Conservation (phyloP, 768 basidiomycete species). For the Rhizopogon vesiculosus region DNA sequence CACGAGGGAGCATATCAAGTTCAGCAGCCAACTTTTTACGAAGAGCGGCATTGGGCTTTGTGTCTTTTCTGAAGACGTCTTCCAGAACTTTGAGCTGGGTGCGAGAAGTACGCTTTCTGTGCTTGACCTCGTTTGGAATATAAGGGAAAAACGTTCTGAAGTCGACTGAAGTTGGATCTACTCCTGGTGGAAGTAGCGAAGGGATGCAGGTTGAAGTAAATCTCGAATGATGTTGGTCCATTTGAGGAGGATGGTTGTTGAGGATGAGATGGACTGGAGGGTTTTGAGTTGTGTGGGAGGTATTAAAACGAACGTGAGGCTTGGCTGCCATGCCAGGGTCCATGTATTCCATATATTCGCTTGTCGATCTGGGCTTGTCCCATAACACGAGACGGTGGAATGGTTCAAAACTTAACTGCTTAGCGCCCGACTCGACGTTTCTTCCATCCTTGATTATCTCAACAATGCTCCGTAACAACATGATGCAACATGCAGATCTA, state of each 20-base stretch:
- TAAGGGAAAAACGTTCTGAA: slow-evolving; percentile 86
- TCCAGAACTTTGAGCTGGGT: slow-evolving; percentile 89
- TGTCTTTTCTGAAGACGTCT: slow-evolving; percentile 78
- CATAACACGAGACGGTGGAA: too few relatives aligned
- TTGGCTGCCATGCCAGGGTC: slow-evolving; percentile 26
- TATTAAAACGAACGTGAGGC: slow-evolving; percentile 36
- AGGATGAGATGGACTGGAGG: slow-evolving; percentile 13
- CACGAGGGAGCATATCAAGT: slow-evolving; percentile 88
- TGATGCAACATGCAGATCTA: not conserved
- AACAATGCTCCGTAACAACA: not conserved
- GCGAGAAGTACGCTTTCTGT: slow-evolving; percentile 84
- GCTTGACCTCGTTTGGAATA: slow-evolving; percentile 91
- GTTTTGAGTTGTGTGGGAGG: slow-evolving; percentile 19
- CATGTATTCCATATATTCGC: slow-evolving; percentile 14
- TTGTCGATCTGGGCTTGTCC: too few relatives aligned
- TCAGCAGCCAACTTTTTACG: slow-evolving; percentile 77
- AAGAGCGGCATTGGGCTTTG: slow-evolving; percentile 82
- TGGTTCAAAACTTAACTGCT: too few relatives aligned
- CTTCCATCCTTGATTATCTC: too few relatives aligned
- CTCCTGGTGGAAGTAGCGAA: slow-evolving; percentile 43
- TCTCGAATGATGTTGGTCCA: slow-evolving; percentile 24
- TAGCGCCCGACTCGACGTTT: too few relatives aligned
- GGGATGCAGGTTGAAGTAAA: slow-evolving; percentile 38
- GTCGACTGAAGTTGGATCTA: slow-evolving; percentile 66
- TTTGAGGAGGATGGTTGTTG: slow-evolving; percentile 9